These are phyloP conservation scores for Lactarius quietus DNA, from an alignment of 768 basidiomycete genomes.

Conservation along the genomic window DNA sequence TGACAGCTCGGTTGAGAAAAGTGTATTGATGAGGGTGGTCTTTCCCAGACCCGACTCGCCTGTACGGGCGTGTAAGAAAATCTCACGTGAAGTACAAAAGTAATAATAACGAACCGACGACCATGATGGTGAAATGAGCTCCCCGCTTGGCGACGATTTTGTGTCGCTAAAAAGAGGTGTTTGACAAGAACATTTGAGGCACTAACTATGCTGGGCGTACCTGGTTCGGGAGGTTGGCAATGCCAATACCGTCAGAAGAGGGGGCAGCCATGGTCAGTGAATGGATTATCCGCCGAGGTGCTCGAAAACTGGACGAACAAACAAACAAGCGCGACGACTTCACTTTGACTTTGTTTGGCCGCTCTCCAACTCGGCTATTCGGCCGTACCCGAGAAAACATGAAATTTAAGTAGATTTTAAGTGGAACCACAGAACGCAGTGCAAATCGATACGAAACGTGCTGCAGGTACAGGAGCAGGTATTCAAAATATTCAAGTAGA, in stretches of 20 bases:
- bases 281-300: not conserved
- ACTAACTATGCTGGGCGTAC: constrained; percentile 40
- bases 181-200: constrained; percentile 25
- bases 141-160: constrained; percentile 98
- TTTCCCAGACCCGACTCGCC: constrained; percentile 98
- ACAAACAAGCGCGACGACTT: not conserved
- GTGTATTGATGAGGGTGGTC: constrained; percentile 97
- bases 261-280: constrained; percentile 26
- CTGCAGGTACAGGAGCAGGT: too few relatives aligned
- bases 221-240: constrained; percentile 98
- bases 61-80: constrained; percentile 31
- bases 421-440: too few relatives aligned
- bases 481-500: too few relatives aligned
- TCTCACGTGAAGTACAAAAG: not conserved
- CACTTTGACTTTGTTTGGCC: constrained; percentile 3
- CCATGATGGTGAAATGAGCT: constrained; percentile 99
- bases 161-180: constrained; percentile 63
- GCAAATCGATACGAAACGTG: too few relatives aligned
- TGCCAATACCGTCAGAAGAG: constrained; percentile 75
- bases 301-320: not conserved
- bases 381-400: not conserved
- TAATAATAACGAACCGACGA: constrained; percentile 67
- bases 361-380: not conserved
- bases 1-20: constrained; percentile 97
- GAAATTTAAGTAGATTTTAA: too few relatives aligned